Evolutionary conservation across 2,329 filamentous ascomycete genomes (phyloP).

Genomic region (Scolecobasidium constrictum): DNA sequence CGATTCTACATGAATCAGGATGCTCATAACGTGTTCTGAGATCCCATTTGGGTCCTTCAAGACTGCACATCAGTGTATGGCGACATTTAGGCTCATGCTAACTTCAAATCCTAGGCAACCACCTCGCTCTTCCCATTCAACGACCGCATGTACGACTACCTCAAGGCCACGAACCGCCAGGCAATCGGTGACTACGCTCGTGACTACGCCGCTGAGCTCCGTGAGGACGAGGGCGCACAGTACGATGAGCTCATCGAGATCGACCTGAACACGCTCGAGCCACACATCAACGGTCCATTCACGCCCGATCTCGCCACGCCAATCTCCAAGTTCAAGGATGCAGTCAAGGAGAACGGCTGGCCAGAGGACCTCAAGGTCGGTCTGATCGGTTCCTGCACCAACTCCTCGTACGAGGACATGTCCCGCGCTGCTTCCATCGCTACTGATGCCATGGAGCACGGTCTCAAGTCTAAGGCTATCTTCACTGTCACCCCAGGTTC

Average conservation of each 20-base stretch:
- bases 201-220: slow-evolving; percentile 73
- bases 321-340: slow-evolving; percentile 93
- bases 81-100: slow-evolving; percentile 67
- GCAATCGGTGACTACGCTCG: slow-evolving; percentile 86
- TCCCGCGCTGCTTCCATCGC: slow-evolving; percentile 84
- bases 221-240: slow-evolving; percentile 78
- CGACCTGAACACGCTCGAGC: slow-evolving; percentile 89
- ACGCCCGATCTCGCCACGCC: slow-evolving; percentile 96
- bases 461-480: slow-evolving; percentile 82
- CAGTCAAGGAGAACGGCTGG: slow-evolving; percentile 91
- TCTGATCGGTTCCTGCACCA: slow-evolving; percentile 96
- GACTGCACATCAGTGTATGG: too few species aligned
- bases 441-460: slow-evolving; percentile 80
- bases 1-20: too few species aligned
- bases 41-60: too few species aligned
- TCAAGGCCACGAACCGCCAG: slow-evolving; percentile 78
- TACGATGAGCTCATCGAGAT: slow-evolving; percentile 96
- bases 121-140: slow-evolving; percentile 97
- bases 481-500: slow-evolving; percentile 96
- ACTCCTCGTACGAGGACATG: slow-evolving; percentile 86
- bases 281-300: slow-evolving; percentile 97
- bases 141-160: slow-evolving; percentile 95
- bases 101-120: too few species aligned
- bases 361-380: slow-evolving; percentile 94
- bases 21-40: too few species aligned